A percentile compares a stretch with the other conserved stretches of the same genome.
Conservation (phyloP, 2,329 filamentous ascomycete species). For the Fusarium nurragi region DNA sequence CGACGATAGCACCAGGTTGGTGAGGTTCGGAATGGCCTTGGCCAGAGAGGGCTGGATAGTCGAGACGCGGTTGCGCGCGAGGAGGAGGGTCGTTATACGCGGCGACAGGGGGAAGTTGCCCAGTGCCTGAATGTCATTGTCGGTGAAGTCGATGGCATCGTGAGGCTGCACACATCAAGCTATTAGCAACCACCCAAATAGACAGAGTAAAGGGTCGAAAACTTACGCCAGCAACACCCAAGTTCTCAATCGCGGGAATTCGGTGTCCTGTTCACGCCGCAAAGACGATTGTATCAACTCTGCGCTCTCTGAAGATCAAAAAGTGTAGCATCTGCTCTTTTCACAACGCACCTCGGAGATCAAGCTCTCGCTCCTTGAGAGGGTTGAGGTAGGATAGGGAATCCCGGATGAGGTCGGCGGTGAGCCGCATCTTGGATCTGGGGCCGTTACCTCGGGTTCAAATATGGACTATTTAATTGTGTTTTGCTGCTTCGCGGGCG, state of each 20-base stretch:
- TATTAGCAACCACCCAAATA: slow-evolving; percentile 6
- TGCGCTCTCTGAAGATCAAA: slow-evolving; percentile 62
- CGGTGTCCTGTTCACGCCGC: slow-evolving; percentile 83
- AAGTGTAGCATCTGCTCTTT: slow-evolving; percentile 97
- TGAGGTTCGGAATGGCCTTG: slow-evolving; percentile 81
- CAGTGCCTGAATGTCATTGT: slow-evolving; percentile 92
- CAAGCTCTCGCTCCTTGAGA: slow-evolving; percentile 97
- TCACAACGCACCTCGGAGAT: slow-evolving; percentile 96
- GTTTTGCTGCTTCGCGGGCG: not conserved
- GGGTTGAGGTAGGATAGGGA: slow-evolving; percentile 99
- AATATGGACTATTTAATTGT: not conserved
- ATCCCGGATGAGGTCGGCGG: slow-evolving; percentile 90
- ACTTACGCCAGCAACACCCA: slow-evolving; percentile 91
- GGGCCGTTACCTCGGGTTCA: slow-evolving; percentile 41
- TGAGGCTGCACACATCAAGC: slow-evolving; percentile 72
- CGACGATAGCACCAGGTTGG: slow-evolving; percentile 81
- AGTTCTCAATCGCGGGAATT: slow-evolving; percentile 96
- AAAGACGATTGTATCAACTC: slow-evolving; percentile 77
- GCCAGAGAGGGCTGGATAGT: slow-evolving; percentile 81
- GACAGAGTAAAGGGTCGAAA: slow-evolving; percentile 2
- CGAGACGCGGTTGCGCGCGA: slow-evolving; percentile 87
- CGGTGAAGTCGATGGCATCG: slow-evolving; percentile 97
- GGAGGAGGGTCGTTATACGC: slow-evolving; percentile 84
- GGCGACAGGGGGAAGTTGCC: slow-evolving; percentile 94
- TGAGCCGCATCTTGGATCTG: slow-evolving; percentile 81